Evolutionary conservation across 2,329 filamentous ascomycete genomes (phyloP), one percentile per base, ranked within the genome.

Genomic region (Monilinia fructicola): DNA sequence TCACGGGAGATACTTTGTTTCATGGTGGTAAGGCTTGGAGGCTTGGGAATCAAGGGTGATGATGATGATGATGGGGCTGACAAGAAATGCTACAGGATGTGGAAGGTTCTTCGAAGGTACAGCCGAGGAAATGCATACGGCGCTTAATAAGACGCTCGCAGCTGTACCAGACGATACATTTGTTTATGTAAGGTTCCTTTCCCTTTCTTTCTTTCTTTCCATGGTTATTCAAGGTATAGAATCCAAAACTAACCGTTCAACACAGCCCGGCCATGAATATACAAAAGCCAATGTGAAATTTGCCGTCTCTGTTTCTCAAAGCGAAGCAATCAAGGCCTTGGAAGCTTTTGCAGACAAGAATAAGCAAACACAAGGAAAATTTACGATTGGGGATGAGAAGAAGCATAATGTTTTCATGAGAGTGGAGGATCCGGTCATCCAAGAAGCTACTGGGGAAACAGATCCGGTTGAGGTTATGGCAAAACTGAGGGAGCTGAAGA

Each of bases 341-440:
- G 82, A 91, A 71, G 82, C 84, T 0, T 97, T 92, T 77, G 90
- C 92, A 1, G 86, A 91, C 65, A 83, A 85, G 68, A 94, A 97
- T 78, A 82, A 88, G 79, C 86, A 97, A 80, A 98, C 95, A 1
- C 93, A 97, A 78, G 95, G 95, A 56, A 91, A 93, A 76, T 98
- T 97, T 74, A 99, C 94, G 0, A 98, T 99, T 78, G 93, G 90
- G 0, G 93, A 99, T 75, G 95, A 99, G 80, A 98, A 98, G 91
- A 81, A 91, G 80, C 93, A 98, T 78, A 99, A 99, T 75, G 92
- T 97, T 1, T 99, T 99, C 75, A 98, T 99, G 95, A 86, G 91
- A 72, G 84, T 96, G 46, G 83, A 93, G 85, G 93, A 97, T 73
- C 90, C 92, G 0, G 86, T 85, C 69, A 89, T 99, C 64, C 92